Conservation (phyloP, 495 filamentous ascomycete genomes). For the Talaromyces nanjingensis region DNA sequence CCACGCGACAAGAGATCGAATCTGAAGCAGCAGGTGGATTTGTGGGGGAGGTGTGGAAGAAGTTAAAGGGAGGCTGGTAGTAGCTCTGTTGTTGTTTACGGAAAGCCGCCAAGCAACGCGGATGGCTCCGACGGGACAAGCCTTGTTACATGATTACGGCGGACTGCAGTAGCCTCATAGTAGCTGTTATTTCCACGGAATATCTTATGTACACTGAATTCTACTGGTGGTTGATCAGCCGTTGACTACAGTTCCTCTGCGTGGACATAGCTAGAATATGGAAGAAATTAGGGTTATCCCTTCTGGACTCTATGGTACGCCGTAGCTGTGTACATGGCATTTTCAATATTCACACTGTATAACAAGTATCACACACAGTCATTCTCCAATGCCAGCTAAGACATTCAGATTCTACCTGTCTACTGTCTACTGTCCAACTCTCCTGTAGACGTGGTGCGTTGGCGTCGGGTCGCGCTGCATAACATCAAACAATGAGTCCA, state of each 20-base stretch:
- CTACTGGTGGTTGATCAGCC: neutral
- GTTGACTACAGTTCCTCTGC: neutral
- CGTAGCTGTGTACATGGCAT: neutral
- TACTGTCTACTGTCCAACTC: neutral
- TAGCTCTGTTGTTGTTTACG: slow-evolving; percentile 3
- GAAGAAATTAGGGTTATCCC: neutral
- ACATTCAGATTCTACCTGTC: neutral
- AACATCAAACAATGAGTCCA: neutral
- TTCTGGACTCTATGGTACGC: neutral
- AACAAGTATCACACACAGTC: neutral
- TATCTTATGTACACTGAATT: neutral
- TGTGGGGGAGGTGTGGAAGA: neutral
- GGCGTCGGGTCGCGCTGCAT: slow-evolving; percentile 1
- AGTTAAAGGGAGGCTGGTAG: neutral
- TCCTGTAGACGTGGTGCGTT: neutral
- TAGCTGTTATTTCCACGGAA: neutral
- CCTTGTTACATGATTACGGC: neutral
- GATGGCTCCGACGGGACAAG: slow-evolving; percentile 5
- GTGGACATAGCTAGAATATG: neutral
- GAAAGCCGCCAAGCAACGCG: neutral
- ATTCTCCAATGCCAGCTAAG: neutral
- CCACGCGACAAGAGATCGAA: neutral
- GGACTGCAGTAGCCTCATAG: neutral
- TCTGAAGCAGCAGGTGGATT: neutral
- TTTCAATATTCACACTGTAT: neutral